Conservation (phyloP, 208 protist species). For the Novymonas esmeraldas region DNA sequence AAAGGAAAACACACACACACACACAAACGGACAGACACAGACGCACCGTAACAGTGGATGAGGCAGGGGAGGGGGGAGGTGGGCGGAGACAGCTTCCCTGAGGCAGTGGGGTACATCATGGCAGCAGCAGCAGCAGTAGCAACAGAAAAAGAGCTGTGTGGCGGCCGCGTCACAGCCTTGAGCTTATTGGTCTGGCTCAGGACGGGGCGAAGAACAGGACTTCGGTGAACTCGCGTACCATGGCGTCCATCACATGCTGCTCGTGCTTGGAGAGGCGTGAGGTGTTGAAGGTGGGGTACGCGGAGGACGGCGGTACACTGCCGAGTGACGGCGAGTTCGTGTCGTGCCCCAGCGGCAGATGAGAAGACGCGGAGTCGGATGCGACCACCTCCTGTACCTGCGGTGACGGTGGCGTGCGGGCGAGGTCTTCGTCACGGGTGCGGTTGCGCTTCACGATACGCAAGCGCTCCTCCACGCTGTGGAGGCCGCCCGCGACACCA, state of each 20-base stretch:
- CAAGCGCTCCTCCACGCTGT: slow-evolving; percentile 76
- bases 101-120: no score
- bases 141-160: no score
- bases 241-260: slow-evolving; percentile 72
- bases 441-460: slow-evolving; percentile 78
- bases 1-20: no score
- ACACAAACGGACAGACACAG: no score
- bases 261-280: slow-evolving; percentile 67
- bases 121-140: no score
- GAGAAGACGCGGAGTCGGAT: background rate
- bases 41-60: no score
- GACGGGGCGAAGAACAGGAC: slow-evolving; percentile 56
- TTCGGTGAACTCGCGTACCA: slow-evolving; percentile 66
- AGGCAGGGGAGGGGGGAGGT: no score
- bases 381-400: background rate
- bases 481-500: slow-evolving; percentile 7
- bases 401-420: slow-evolving; percentile 4
- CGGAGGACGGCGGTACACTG: slow-evolving; percentile 47
- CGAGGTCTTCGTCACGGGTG: slow-evolving; percentile 10
- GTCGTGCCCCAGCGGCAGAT: background rate
- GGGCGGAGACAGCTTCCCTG: no score
- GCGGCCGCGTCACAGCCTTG: no score
- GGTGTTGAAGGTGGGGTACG: slow-evolving; percentile 70
- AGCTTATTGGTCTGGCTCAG: background rate
- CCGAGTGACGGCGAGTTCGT: slow-evolving; percentile 9